Evolutionary conservation across 306 rosid genomes (phyloP).

Genomic region (Ormosia emarginata): DNA sequence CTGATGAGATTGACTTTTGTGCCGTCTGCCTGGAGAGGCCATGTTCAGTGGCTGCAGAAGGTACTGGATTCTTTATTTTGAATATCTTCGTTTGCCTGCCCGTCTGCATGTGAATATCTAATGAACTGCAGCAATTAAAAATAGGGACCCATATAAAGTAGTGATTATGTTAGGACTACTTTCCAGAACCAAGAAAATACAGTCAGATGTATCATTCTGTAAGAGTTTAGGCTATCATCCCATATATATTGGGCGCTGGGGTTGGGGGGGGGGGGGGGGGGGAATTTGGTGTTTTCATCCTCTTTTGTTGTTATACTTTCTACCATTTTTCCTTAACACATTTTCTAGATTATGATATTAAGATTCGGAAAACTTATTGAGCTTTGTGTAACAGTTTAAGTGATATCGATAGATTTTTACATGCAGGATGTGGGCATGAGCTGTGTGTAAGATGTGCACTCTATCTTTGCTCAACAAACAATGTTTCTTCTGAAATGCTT

Average conservation of each 20-base stretch:
- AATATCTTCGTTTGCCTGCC: not conserved
- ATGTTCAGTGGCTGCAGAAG: constrained; percentile 92
- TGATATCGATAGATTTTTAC: constrained; percentile 17
- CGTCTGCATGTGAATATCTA: not conserved
- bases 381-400: not conserved
- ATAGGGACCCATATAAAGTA: not conserved
- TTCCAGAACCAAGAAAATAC: not conserved
- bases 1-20: constrained; percentile 71
- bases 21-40: constrained; percentile 93
- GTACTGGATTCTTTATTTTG: constrained; percentile 32
- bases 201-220: not conserved
- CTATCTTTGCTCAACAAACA: constrained; percentile 87
- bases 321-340: not conserved
- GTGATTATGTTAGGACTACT: not conserved
- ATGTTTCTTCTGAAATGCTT: constrained; percentile 49
- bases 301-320: not conserved
- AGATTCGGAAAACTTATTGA: not conserved
- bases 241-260: not conserved
- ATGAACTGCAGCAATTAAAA: not conserved
- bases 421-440: constrained; percentile 85
- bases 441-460: constrained; percentile 92
- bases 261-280: not conserved
- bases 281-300: not conserved
- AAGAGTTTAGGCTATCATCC: not conserved
- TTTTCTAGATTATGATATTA: not conserved